phyloP scores from a whole-genome alignment of 2,329 filamentous ascomycete genomes.

The Rosellinia necatrix region DNA sequence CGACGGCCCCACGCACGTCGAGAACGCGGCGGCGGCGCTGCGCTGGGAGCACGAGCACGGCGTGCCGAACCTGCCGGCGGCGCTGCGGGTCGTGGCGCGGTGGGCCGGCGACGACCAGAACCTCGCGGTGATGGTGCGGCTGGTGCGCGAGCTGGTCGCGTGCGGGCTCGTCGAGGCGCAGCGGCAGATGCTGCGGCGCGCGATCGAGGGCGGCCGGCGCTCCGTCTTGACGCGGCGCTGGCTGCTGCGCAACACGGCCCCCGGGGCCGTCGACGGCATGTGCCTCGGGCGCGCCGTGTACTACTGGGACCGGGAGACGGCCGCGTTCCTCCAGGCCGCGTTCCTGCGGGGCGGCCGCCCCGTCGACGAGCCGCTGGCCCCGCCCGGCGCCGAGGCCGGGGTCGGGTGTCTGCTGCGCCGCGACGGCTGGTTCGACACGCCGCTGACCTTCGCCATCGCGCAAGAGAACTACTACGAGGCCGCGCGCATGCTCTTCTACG shows the following conservation, averaged over 20 bases:
- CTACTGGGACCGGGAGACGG: neutral
- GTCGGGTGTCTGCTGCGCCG: too few relatives aligned
- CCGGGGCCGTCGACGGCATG: neutral
- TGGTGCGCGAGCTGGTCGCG: neutral
- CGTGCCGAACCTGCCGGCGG: too few relatives aligned
- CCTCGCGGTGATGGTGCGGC: neutral
- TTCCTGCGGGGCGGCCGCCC: neutral
- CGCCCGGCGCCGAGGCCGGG: too few relatives aligned
- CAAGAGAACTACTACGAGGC: constrained; percentile 3
- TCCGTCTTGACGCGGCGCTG: neutral
- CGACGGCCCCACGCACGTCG: too few relatives aligned
- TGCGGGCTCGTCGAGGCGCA: neutral
- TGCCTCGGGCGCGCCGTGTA: neutral
- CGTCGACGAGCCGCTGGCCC: neutral
- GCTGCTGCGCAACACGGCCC: neutral
- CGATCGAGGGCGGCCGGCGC: neutral
- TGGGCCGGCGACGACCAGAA: too few relatives aligned
- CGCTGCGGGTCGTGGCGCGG: too few relatives aligned
- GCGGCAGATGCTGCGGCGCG: neutral
- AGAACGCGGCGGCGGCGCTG: too few relatives aligned
- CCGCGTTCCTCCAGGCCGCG: neutral
- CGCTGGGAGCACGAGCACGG: too few relatives aligned
- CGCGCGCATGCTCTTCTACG: neutral
- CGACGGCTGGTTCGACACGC: neutral
- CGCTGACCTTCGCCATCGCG: neutral